Evolutionary conservation across 176 grass and related monocot species (phyloP).

Genomic region (Musa schizocarpa): DNA sequence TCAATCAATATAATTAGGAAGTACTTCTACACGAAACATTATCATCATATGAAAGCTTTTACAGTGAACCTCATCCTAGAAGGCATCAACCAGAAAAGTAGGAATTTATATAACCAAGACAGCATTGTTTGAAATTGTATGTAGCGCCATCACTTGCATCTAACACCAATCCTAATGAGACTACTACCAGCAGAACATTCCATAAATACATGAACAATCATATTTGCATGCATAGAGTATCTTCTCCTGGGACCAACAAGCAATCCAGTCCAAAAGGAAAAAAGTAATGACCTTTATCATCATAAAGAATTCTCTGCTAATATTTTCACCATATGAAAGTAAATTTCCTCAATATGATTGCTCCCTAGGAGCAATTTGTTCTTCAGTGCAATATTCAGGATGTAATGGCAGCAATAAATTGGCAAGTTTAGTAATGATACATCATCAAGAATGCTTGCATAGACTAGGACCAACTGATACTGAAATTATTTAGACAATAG

Average conservation of each 20-base stretch:
- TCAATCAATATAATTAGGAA: background rate
- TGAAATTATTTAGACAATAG: background rate
- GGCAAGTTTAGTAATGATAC: too few species aligned
- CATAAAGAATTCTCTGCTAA: background rate
- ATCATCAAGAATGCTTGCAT: background rate
- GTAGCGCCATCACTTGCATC: too few species aligned
- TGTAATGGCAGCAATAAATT: too few species aligned
- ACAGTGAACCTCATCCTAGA: background rate
- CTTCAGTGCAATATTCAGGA: too few species aligned
- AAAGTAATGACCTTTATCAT: background rate
- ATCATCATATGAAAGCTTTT: background rate
- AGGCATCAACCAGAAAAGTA: background rate
- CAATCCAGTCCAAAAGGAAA: background rate
- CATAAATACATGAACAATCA: background rate
- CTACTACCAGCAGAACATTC: background rate
- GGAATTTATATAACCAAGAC: background rate
- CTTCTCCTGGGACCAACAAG: too few species aligned
- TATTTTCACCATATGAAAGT: too few species aligned
- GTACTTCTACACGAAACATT: background rate
- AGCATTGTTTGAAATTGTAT: too few species aligned
- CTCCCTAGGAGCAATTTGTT: too few species aligned
- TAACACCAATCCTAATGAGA: background rate
- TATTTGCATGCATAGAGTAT: too few species aligned
- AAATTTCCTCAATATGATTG: too few species aligned
- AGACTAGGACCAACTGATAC: background rate